Conservation (phyloP, 2,329 filamentous ascomycete genomes). For the Harringtonia aguacate region DNA sequence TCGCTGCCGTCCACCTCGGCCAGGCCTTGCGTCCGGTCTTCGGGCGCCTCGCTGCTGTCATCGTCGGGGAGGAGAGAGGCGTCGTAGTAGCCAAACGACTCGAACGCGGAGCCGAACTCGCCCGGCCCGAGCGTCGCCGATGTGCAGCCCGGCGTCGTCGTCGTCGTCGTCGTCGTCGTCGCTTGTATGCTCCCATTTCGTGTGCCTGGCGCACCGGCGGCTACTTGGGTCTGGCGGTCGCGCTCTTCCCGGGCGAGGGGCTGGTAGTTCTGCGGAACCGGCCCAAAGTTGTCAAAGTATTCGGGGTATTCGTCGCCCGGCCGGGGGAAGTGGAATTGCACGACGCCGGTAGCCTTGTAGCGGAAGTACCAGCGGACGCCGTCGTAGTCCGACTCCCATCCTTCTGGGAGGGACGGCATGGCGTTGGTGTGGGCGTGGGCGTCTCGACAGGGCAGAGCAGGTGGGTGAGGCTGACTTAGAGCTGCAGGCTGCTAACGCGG, state of each 20-base stretch:
- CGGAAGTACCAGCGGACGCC: constrained; percentile 47
- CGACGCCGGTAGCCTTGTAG: constrained; percentile 40
- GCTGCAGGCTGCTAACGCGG: not conserved
- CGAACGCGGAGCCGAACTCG: constrained; percentile 26
- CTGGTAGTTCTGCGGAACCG: constrained; percentile 18
- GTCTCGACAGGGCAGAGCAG: too few relatives aligned
- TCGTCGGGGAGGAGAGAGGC: constrained; percentile 34
- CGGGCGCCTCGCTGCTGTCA: constrained; percentile 5
- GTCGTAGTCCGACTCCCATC: constrained; percentile 50
- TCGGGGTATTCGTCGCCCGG: constrained; percentile 49
- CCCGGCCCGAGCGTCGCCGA: constrained; percentile 22
- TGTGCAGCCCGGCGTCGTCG: constrained; percentile 14
- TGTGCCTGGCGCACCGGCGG: constrained; percentile 7
- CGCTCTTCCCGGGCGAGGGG: constrained; percentile 42
- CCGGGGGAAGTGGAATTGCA: constrained; percentile 46
- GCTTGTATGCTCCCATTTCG: not conserved
- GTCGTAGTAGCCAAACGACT: constrained; percentile 40
- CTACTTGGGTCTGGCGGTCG: constrained; percentile 36
- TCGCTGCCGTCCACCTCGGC: not conserved
- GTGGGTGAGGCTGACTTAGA: not conserved
- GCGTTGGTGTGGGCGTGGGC: not conserved
- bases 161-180: constrained; percentile 9
- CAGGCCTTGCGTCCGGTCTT: not conserved
- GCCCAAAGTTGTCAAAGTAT: constrained; percentile 26
- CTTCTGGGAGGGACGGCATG: constrained; percentile 35